Evolutionary conservation across 2,329 filamentous ascomycete genomes (phyloP).

Genomic region (Fusarium napiforme): DNA sequence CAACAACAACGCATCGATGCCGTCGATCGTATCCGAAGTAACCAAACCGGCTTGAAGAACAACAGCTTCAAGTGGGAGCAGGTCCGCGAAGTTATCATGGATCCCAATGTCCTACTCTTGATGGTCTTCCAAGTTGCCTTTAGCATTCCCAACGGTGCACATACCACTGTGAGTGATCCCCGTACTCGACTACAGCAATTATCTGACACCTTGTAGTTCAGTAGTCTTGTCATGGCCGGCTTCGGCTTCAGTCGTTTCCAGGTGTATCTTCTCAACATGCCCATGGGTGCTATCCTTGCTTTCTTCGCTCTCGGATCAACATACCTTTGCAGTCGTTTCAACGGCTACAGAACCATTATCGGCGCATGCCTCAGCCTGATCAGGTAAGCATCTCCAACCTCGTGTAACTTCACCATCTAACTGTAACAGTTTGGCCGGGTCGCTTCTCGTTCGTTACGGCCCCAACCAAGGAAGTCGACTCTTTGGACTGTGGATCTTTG

Average conservation of each 20-base stretch:
- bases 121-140: conserved; percentile 35
- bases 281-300: conserved; percentile 34
- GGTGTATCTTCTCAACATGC: conserved; percentile 40
- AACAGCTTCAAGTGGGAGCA: conserved; percentile 39
- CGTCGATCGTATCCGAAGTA: conserved; percentile 30
- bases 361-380: conserved; percentile 31
- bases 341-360: conserved; percentile 31
- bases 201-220: conserved; percentile 7
- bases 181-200: rapidly evolving
- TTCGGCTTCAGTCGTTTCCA: conserved; percentile 37
- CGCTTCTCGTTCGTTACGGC: conserved; percentile 32
- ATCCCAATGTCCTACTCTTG: conserved; percentile 35
- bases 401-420: neutral
- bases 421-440: conserved; percentile 18
- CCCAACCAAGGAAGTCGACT: conserved; percentile 31
- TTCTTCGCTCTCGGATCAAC: conserved; percentile 33
- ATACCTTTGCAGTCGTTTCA: conserved; percentile 33
- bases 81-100: conserved; percentile 33
- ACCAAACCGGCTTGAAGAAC: conserved; percentile 37
- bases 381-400: conserved; percentile 11
- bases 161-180: conserved; percentile 27
- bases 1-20: conserved; percentile 28
- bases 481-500: conserved; percentile 32
- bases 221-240: conserved; percentile 40
- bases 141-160: conserved; percentile 38